Conservation (phyloP, 345 rosid genomes). For the Streptanthus diversifolius region DNA sequence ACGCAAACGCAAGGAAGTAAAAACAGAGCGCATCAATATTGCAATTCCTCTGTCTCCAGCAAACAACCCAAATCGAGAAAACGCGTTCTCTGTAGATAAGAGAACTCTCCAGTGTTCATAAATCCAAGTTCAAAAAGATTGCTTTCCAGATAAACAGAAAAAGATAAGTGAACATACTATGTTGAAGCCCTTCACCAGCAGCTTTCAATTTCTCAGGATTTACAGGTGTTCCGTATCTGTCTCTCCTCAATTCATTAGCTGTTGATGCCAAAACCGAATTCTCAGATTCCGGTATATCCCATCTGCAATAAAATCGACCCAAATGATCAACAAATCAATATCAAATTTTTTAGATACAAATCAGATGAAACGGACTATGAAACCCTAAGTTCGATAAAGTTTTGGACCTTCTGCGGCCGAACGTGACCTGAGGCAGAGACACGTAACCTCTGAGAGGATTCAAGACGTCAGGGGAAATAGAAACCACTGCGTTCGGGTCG, state of each 20-base stretch:
- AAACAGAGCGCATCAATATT: neutral
- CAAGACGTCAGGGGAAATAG: constrained; percentile 52
- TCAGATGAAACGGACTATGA: neutral
- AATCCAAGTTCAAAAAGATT: neutral
- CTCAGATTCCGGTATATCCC: constrained; percentile 61
- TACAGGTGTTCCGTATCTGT: constrained; percentile 43
- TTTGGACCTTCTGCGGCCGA: constrained; percentile 77
- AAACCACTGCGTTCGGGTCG: constrained; percentile 33
- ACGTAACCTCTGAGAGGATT: constrained; percentile 85
- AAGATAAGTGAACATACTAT: constrained; percentile 39
- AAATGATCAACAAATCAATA: neutral
- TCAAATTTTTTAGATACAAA: neutral
- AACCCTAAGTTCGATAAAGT: constrained; percentile 4
- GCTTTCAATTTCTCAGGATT: constrained; percentile 79
- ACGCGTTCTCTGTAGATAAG: neutral
- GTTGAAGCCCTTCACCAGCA: constrained; percentile 78
- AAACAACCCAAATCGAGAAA: neutral
- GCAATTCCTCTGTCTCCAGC: neutral
- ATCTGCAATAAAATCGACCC: constrained; percentile 42
- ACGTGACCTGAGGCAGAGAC: constrained; percentile 82
- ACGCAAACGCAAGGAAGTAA: neutral
- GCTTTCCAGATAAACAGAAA: neutral
- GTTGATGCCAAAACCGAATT: constrained; percentile 57
- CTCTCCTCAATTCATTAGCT: constrained; percentile 71
- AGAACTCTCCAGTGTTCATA: neutral